Evolutionary conservation across 2,329 filamentous ascomycete genomes (phyloP), one percentile per base, ranked within the genome.

Genomic region (Arachnomyces sp.): DNA sequence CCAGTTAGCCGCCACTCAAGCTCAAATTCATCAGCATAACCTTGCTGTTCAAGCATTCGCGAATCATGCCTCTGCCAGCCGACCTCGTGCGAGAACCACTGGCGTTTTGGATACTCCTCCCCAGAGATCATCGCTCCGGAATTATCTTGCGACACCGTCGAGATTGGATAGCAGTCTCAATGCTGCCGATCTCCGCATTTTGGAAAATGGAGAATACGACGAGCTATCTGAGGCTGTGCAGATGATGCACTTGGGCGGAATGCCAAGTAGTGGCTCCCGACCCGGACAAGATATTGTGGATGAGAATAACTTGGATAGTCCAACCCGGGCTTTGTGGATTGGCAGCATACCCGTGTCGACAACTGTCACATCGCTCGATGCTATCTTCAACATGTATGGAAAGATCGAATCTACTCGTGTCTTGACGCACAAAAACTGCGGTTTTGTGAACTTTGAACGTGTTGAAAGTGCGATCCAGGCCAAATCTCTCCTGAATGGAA

Each of bases 341-440:
- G 92, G 92, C 40, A 95, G 90, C 63, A 95, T 98, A 44, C 92
- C 92, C 9, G 89, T 90, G 3, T 96, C 92, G 2, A 98, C 92
- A 2, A 98, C 92, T 0, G 89, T 92, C 8, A 94, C 90, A 1
- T 96, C 92, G 1, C 69, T 98, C 45, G 87, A 87, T 42, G 88
- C 93, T 49, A 95, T 96, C 68, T 98, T 98, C 69, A 86, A 86
- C 61, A 77, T 82, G n/a, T 94, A 92, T 51, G 92, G 92, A 7
- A 77, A 84, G 3, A 95, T 98, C 47, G 75, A 92, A 50, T 95
- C 90, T 3, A 90, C 87, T 18, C 78, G 92, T 48, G 92, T 98
- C 3, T 73, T 98, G 46, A 96, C 92, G 1, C 88, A 98, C 71
- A 98, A 98, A 74, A 96, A 95, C 65, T 98, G 92, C 60, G 92